A percentile compares a stretch with the other conserved stretches of the same genome.
phyloP scores from a whole-genome alignment of 73 alveolate species.

The Paramecium biaurelia region DNA sequence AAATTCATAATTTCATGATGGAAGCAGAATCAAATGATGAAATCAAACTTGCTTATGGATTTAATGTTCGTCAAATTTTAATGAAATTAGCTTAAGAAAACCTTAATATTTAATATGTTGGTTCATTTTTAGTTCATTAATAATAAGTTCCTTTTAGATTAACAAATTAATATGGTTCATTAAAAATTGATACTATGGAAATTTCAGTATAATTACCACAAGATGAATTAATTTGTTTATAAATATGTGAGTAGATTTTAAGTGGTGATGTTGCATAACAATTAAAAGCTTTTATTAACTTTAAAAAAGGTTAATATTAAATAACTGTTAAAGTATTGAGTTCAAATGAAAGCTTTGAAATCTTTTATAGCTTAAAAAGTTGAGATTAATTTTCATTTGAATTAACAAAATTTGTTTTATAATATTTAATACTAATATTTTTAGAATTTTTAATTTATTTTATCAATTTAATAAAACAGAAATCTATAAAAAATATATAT shows the following conservation, averaged over 20 bases:
- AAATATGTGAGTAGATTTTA: background rate
- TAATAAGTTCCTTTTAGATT: background rate
- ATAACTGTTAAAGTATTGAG: background rate
- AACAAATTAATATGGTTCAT: background rate
- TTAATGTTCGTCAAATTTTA: background rate
- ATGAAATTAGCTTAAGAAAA: background rate
- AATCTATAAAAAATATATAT: too few species aligned
- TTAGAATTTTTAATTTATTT: background rate
- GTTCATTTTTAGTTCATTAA: background rate
- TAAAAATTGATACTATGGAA: background rate
- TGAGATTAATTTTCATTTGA: background rate
- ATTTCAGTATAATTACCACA: background rate
- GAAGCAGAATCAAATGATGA: slow-evolving; percentile 21
- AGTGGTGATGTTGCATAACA: slow-evolving; percentile 11
- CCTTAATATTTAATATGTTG: background rate
- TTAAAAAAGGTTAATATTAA: background rate
- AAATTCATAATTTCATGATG: background rate
- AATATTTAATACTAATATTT: background rate
- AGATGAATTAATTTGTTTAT: slow-evolving; percentile 12
- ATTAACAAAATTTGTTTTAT: background rate
- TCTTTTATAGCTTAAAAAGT: background rate
- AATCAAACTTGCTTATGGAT: background rate
- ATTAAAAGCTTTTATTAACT: background rate
- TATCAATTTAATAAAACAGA: too few species aligned
- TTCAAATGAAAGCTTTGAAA: slow-evolving; percentile 24